Evolutionary conservation across 2,329 filamentous ascomycete genomes (phyloP).

Genomic region (Hymenoscyphus occultus): DNA sequence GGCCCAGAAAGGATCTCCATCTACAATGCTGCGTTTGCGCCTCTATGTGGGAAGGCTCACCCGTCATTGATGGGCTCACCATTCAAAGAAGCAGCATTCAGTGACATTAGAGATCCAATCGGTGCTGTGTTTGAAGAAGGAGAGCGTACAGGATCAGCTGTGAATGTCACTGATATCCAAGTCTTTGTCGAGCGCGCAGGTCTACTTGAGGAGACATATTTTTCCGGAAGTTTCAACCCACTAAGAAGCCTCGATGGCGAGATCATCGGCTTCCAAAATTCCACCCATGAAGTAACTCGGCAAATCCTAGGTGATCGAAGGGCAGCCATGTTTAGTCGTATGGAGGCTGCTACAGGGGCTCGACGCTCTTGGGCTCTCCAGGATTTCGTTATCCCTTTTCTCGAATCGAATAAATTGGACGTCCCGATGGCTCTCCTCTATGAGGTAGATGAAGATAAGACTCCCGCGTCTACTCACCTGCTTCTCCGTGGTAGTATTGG

Average conservation of each 20-base stretch:
- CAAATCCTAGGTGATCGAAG: slow-evolving; percentile 28
- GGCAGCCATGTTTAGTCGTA: slow-evolving; percentile 24
- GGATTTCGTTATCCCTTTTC: slow-evolving; percentile 23
- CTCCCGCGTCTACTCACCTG: slow-evolving; percentile 14
- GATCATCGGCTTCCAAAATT: slow-evolving; percentile 30
- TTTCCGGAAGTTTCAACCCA: slow-evolving; percentile 32
- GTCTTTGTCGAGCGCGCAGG: slow-evolving; percentile 28
- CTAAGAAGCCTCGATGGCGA: slow-evolving; percentile 25
- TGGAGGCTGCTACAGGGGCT: slow-evolving; percentile 20
- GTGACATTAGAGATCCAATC: slow-evolving; percentile 24
- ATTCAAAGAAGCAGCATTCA: slow-evolving; percentile 22
- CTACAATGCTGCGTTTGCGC: slow-evolving; percentile 31
- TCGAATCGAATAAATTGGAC: slow-evolving; percentile 28
- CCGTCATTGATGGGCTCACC: slow-evolving; percentile 26
- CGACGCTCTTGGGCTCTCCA: slow-evolving; percentile 15
- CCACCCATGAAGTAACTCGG: slow-evolving; percentile 28
- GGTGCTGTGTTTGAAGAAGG: slow-evolving; percentile 22
- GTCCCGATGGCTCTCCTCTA: slow-evolving; percentile 33
- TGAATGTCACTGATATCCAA: slow-evolving; percentile 25
- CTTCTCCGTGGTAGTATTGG: slow-evolving; percentile 26
- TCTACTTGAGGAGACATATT: slow-evolving; percentile 31
- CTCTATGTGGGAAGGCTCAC: slow-evolving; percentile 28
- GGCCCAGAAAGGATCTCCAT: slow-evolving; percentile 27
- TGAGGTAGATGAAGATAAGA: slow-evolving; percentile 27
- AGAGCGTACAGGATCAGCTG: slow-evolving; percentile 24